Percentiles rank a stretch among this genome's conserved stretches.
These are phyloP conservation scores for sorghum (Sorghum bicolor) DNA, from an alignment of 176 grass and related monocot species.

Conservation along the genomic window Sorghum_bicolor_NCBIv3 NC_012875.2:56484001-56484500, in stretches of 20 bases:
- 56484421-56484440: constrained; percentile 22
- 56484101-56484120: constrained; percentile 21
- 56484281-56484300: neutral
- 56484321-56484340: neutral
- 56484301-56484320: neutral
- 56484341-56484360: neutral
- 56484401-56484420: neutral
- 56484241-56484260: constrained; percentile 15
- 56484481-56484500: constrained; percentile 90
- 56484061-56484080: neutral
- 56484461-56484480: constrained; percentile 87
- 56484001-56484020: neutral
- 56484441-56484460: constrained; percentile 94
- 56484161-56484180: constrained; percentile 84
- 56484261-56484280: neutral
- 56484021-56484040: constrained; percentile 25
- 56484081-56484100: neutral
- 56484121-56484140: constrained; percentile 87
- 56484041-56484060: constrained; percentile 57
- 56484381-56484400: neutral
- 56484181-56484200: constrained; percentile 99
- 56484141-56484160: constrained; percentile 84
- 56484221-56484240: constrained; percentile 94
- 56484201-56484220: constrained; percentile 95
- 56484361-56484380: neutral